A percentile compares a stretch with the other conserved stretches of the same genome.
Conservation (phyloP, 139 green algal species). For the Chlamydomonas sphaeroides region DNA sequence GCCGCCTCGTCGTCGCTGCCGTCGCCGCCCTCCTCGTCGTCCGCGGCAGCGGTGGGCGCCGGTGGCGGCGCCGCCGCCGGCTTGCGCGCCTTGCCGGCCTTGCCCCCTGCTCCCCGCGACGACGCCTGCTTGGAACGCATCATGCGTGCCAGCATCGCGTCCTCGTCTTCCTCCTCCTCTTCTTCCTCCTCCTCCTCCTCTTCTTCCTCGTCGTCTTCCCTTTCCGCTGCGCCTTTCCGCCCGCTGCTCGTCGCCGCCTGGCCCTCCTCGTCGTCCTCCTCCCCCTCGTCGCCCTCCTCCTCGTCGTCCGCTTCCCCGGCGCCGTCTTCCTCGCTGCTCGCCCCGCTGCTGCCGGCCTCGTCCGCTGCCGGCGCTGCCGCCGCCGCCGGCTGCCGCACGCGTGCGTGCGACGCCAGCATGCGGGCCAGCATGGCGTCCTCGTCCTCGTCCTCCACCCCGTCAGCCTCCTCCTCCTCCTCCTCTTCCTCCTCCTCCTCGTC, state of each 20-base stretch:
- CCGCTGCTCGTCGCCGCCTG: background rate
- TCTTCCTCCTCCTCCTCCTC: conserved; percentile 56
- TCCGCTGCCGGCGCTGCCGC: background rate
- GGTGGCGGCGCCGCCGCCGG: background rate
- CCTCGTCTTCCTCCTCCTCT: conserved; percentile 66
- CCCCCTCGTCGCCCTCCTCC: conserved; percentile 49
- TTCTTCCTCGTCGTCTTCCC: conserved; percentile 16
- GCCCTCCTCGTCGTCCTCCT: conserved; percentile 33
- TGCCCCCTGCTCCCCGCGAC: background rate
- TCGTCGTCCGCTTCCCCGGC: conserved; percentile 9
- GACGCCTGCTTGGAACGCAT: conserved; percentile 38
- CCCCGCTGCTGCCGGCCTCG: background rate
- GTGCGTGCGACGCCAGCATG: conserved; percentile 51
- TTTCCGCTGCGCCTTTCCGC: background rate
- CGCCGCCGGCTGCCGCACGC: background rate
- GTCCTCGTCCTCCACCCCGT: conserved; percentile 55
- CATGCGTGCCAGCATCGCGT: conserved; percentile 69
- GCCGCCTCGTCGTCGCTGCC: background rate
- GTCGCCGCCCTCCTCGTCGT: background rate
- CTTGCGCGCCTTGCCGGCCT: background rate
- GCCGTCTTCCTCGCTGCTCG: background rate
- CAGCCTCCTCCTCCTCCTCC: conserved; percentile 52
- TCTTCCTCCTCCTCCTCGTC: conserved; percentile 39
- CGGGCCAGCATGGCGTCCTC: conserved; percentile 73
- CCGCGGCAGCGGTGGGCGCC: background rate